These are phyloP conservation scores for Stachybotrys chartarum DNA, from an alignment of 2,329 filamentous ascomycete genomes.

Conservation along the genomic window DNA sequence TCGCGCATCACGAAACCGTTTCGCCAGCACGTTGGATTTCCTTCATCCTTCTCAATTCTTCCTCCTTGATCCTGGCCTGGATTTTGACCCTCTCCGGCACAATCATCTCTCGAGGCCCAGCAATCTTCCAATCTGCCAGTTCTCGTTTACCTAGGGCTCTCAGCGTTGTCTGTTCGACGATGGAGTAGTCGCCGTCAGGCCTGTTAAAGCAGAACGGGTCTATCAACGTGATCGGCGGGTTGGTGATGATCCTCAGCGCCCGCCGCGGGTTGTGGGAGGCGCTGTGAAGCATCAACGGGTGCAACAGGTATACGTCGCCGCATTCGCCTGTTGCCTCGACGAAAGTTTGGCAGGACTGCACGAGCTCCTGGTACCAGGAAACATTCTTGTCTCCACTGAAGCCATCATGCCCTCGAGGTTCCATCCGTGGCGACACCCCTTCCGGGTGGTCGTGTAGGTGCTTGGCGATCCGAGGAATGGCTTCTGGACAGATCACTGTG, in stretches of 20 bases:
- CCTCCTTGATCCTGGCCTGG: constrained; percentile 17
- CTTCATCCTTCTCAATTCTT: constrained; percentile 35
- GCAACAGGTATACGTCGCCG: constrained; percentile 50
- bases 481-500: constrained; percentile 54
- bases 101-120: constrained; percentile 38
- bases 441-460: constrained; percentile 55
- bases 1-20: not conserved
- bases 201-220: constrained; percentile 47
- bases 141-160: constrained; percentile 36
- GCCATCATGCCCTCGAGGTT: constrained; percentile 41
- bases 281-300: constrained; percentile 50
- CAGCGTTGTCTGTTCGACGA: constrained; percentile 50
- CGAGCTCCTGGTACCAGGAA: constrained; percentile 36
- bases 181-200: constrained; percentile 38
- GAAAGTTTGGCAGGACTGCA: constrained; percentile 32
- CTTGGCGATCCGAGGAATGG: constrained; percentile 48
- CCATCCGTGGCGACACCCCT: constrained; percentile 61
- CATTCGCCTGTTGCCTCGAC: constrained; percentile 43
- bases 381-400: constrained; percentile 35
- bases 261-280: constrained; percentile 24
- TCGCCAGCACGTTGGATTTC: constrained; percentile 4
- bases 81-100: constrained; percentile 29
- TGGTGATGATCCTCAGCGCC: constrained; percentile 11
- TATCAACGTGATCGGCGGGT: constrained; percentile 42
- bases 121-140: constrained; percentile 45